Base-by-base conservation (phyloP, 495 filamentous ascomycete species). In the Monascus purpureus region DNA sequence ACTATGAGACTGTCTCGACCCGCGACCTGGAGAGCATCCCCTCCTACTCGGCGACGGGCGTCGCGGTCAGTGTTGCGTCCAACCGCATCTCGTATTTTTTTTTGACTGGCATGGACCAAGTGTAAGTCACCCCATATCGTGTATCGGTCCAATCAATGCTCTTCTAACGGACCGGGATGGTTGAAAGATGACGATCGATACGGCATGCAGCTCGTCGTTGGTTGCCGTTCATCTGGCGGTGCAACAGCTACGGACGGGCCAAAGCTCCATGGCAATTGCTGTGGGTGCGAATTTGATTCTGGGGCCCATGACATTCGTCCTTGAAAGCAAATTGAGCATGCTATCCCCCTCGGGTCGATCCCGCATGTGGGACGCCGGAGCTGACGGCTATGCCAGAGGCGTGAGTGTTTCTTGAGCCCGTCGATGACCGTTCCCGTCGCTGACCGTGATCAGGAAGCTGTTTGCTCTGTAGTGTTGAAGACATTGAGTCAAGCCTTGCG, bases 251-350 rank as follows among this genome's bases (percentile, higher is more conserved):
- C 60, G 63, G 2, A 41, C 28, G 14, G 54, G 61, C 3, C 65
- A 70, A 14, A 49, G 39, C 11, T 35, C 45, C 6, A 35, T 52
- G 12, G 59, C 58, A 0, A 34, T 67, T 4, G 52, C 45, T 13
- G 55, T 49, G 2, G 65, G 61, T 6, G 38, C 48, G 3, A 63
- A 59, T 37, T 40, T 68, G 17, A 40, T 62, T 2, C 31, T 65
- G 1, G 50, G 46, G 2, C 57, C 52, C 0, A 47, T 45, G 12
- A 40, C 41, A 14, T 53, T 46, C 17, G 29, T 53, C 13, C 43
- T 41, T 8, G 50, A 47, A 32, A 48, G 20, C 22, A 35, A 29
- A 6, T 15, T 33, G 19, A 28, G 34, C 6, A 32, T 35, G 31
- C 18, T 38, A 12, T 38, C 31, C 6, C 30, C 30, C 1, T 28